These are phyloP conservation scores for Ustilago bromivora DNA, from an alignment of 1,284 basidiomycete genomes.

Conservation along the genomic window DNA sequence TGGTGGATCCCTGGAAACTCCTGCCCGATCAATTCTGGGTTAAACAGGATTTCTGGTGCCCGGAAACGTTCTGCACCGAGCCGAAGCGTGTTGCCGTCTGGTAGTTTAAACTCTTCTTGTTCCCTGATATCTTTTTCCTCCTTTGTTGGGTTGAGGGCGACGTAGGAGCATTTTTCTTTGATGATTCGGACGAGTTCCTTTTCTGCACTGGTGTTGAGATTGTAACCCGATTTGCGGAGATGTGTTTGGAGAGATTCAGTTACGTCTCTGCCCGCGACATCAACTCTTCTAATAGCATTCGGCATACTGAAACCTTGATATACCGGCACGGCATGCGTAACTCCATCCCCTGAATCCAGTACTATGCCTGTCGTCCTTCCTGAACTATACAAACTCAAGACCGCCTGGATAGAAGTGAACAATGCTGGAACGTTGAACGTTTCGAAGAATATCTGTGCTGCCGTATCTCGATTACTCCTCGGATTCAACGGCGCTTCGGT, in stretches of 20 bases:
- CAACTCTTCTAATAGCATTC: slow-evolving; percentile 92
- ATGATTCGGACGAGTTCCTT: slow-evolving; percentile 96
- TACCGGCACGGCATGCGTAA: slow-evolving; percentile 98
- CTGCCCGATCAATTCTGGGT: slow-evolving; percentile 94
- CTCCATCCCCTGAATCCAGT: slow-evolving; percentile 97
- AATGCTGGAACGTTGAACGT: slow-evolving; percentile 98
- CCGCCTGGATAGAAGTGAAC: slow-evolving; percentile 96
- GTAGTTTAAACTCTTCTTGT: slow-evolving; percentile 89
- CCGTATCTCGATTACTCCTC: slow-evolving; percentile 91
- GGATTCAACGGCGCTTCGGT: slow-evolving; percentile 93
- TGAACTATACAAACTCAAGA: slow-evolving; percentile 95
- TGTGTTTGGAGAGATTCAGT: slow-evolving; percentile 95
- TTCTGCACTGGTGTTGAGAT: slow-evolving; percentile 96
- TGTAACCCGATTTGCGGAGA: slow-evolving; percentile 91
- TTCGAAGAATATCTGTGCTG: slow-evolving; percentile 97
- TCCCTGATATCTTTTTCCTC: slow-evolving; percentile 86
- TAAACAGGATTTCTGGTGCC: slow-evolving; percentile 97
- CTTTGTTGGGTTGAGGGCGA: slow-evolving; percentile 88
- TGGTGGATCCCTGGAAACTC: slow-evolving; percentile 98
- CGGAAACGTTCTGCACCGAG: slow-evolving; percentile 95
- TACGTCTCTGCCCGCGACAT: slow-evolving; percentile 93
- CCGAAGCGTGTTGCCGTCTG: slow-evolving; percentile 94
- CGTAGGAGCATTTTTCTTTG: slow-evolving; percentile 98
- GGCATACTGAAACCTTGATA: slow-evolving; percentile 99
- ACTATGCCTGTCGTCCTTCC: slow-evolving; percentile 99